Evolutionary conservation across 208 protist genomes (phyloP).

Genomic region (Phytomonas francai): DNA sequence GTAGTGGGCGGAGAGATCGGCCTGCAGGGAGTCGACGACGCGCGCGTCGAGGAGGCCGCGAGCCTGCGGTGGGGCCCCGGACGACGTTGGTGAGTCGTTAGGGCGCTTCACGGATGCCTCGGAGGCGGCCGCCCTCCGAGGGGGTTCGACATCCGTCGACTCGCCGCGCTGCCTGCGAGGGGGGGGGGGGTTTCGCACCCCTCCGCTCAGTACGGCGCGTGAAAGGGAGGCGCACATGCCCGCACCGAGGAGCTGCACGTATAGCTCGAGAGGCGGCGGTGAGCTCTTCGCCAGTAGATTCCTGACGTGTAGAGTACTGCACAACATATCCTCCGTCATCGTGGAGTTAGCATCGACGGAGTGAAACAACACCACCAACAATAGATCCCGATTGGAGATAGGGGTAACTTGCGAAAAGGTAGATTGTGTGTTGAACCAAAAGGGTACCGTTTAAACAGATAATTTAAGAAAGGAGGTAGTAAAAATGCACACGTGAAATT

Average conservation of each 20-base stretch:
- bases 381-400: no score
- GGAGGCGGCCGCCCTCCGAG: background rate
- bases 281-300: background rate
- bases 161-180: no score
- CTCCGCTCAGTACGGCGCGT: constrained; percentile 13
- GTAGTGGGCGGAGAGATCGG: constrained; percentile 69
- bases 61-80: no score
- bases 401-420: no score
- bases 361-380: background rate
- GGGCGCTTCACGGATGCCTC: constrained; percentile 17
- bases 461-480: no score
- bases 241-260: constrained; percentile 44
- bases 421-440: no score
- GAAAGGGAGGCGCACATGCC: constrained; percentile 73
- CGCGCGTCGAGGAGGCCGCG: background rate
- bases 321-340: background rate
- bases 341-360: background rate
- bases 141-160: no score
- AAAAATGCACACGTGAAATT: no score
- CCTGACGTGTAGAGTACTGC: background rate
- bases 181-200: no score
- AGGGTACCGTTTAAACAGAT: no score
- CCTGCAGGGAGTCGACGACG: background rate
- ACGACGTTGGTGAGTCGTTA: background rate
- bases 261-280: constrained; percentile 16